Conservation (phyloP, 2,329 filamentous ascomycete species). For the Botryotinia convoluta region DNA sequence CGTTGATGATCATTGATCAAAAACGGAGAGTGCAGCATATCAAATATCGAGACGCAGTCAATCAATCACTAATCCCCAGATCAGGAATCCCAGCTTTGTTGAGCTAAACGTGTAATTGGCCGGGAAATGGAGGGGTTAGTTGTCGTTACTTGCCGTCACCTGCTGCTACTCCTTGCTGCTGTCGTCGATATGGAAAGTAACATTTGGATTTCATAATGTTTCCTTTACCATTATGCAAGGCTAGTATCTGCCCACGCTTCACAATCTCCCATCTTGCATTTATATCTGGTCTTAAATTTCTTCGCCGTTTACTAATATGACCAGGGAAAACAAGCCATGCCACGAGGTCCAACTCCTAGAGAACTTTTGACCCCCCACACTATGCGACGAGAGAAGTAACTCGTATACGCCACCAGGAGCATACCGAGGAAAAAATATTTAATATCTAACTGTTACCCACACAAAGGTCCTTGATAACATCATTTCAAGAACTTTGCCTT, state of each 20-base stretch:
- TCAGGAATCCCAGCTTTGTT: neutral
- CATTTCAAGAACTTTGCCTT: neutral
- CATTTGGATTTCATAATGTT: slow-evolving; percentile 8
- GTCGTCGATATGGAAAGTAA: neutral
- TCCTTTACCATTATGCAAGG: neutral
- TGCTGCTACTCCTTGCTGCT: neutral
- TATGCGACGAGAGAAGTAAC: slow-evolving; percentile 12
- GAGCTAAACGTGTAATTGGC: neutral
- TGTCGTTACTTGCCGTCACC: neutral
- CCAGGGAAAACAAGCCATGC: slow-evolving; percentile 23
- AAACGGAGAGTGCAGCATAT: neutral
- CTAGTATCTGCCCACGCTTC: slow-evolving; percentile 10
- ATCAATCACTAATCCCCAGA: slow-evolving; percentile 1
- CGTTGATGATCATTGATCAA: slow-evolving; percentile 1
- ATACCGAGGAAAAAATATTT: slow-evolving; percentile 18
- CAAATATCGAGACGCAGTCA: neutral
- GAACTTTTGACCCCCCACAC: slow-evolving; percentile 26
- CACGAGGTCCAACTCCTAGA: slow-evolving; percentile 29
- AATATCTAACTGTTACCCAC: slow-evolving; percentile 8
- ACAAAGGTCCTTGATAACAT: neutral
- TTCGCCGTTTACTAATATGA: slow-evolving; percentile 3
- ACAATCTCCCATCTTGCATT: slow-evolving; percentile 20
- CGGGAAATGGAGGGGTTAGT: neutral
- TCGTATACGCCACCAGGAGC: slow-evolving; percentile 17
- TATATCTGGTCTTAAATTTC: neutral